Base-by-base conservation (phyloP, 805 yeast genomes). In the Blastobotrys terrestris region DNA sequence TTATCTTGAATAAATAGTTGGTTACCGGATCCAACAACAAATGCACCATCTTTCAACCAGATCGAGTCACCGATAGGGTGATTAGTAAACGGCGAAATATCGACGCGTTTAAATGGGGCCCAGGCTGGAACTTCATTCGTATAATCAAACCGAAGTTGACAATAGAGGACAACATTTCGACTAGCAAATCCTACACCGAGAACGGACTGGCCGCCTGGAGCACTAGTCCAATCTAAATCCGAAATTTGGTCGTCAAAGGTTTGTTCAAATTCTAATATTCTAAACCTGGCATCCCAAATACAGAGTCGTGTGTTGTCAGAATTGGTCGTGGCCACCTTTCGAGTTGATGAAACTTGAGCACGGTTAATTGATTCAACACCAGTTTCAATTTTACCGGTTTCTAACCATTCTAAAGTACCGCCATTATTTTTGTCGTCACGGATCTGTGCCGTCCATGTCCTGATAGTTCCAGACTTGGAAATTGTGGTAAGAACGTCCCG, bases 221-320 rank as follows among this genome's bases (percentile, higher is more conserved):
- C 81, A 50, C 84, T 78, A 0, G 96, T 86, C 97, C 97, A 91
- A 68, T 91, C 97, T 22, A 91, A 72, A 65, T 90, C 97, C 20
- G 74, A 67, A 5, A 90, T 80, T 3, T 53, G 41, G 8, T 62
- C 62, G 3, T 55, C 55, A 56, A 74, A 76, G 1, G 53, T 50
- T 52, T 72, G 76, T 47, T 73, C 74, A 59, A 79, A 85, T 63
- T 87, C 96, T 50, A 87, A 67, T 1, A 86, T 80, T 2, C 83
- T 79, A 31, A 83, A 73, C 45, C 75, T 76, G 39, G 84, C 72
- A 66, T 90, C 95, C 95, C 96, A 92, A n/a, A 91, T 79, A 0
- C 84, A 72, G 43, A 92, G 66, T 41, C 71, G 69, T 42, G 68
- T 68, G 3, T 80, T 78, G 1, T 71, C 53, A 15, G 73, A 73